These are phyloP conservation scores for Stentor roeselii DNA, from an alignment of 73 alveolate genomes.

Conservation along the genomic window DNA sequence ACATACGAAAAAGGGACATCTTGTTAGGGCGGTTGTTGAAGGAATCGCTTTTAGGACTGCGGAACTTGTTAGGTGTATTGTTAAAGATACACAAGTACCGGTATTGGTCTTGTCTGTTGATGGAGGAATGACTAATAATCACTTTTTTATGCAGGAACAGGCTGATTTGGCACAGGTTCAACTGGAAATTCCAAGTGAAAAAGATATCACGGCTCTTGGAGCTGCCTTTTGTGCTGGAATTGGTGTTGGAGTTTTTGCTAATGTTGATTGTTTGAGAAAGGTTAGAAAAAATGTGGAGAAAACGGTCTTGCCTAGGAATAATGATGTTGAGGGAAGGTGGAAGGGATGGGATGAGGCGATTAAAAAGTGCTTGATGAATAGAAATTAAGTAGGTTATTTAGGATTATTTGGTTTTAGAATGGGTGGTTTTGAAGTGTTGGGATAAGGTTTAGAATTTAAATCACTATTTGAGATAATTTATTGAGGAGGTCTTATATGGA, in stretches of 20 bases:
- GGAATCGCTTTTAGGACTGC: slow-evolving; percentile 52
- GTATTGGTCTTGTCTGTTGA: slow-evolving; percentile 42
- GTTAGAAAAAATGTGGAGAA: not conserved
- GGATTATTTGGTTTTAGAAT: not conserved
- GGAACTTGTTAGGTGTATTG: slow-evolving; percentile 56
- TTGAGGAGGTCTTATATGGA: no score
- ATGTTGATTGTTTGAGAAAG: not conserved
- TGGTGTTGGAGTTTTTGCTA: not conserved
- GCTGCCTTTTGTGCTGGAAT: slow-evolving; percentile 49
- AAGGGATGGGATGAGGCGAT: not conserved
- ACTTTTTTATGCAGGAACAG: slow-evolving; percentile 39
- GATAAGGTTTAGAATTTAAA: no score
- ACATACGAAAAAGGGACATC: slow-evolving; percentile 52
- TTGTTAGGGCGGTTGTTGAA: slow-evolving; percentile 58
- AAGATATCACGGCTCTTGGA: slow-evolving; percentile 41
- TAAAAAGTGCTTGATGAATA: not conserved
- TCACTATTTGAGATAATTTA: no score
- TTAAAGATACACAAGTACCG: slow-evolving; percentile 30
- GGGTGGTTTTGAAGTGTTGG: no score
- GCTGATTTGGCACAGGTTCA: slow-evolving; percentile 22
- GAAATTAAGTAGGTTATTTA: not conserved
- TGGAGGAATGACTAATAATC: slow-evolving; percentile 64
- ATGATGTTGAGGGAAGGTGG: not conserved
- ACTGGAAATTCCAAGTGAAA: not conserved
- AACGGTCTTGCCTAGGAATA: not conserved